These are phyloP conservation scores for Inga leiocalycina DNA, from an alignment of 306 rosid species.

Conservation along the genomic window DNA sequence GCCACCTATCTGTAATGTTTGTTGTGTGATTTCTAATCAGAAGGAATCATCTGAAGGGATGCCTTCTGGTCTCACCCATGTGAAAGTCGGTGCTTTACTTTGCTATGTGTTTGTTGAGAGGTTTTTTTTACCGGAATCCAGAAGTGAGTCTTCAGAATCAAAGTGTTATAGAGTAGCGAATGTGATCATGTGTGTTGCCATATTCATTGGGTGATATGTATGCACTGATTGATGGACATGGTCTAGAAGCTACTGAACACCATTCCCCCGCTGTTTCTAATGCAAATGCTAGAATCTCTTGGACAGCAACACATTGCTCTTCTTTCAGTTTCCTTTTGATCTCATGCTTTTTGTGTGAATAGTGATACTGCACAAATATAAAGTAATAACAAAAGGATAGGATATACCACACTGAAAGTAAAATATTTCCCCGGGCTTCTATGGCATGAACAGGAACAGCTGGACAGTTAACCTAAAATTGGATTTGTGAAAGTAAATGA, in stretches of 20 bases:
- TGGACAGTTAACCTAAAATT: background rate
- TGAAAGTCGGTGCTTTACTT: conserved; percentile 39
- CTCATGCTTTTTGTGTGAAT: conserved; percentile 15
- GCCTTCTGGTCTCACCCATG: conserved; percentile 43
- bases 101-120: conserved; percentile 41
- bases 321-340: conserved; percentile 28
- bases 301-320: conserved; percentile 13
- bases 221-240: conserved; percentile 26
- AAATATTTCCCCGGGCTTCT: conserved; percentile 6
- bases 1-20: conserved; percentile 24
- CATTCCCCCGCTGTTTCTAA: conserved; percentile 38
- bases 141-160: conserved; percentile 37
- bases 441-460: background rate
- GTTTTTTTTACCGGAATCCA: conserved; percentile 33
- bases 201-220: conserved; percentile 30
- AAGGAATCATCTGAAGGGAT: conserved; percentile 33
- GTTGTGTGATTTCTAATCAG: conserved; percentile 34
- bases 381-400: conserved; percentile 16
- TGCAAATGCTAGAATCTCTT: conserved; percentile 37
- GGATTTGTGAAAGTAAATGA: background rate
- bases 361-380: conserved; percentile 14
- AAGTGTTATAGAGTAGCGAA: conserved; percentile 37
- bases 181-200: conserved; percentile 29
- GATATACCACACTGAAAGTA: conserved; percentile 1
- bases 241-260: conserved; percentile 34